These are phyloP conservation scores for Botryococcus braunii DNA, from an alignment of 163 green algal species.

Conservation along the genomic window DNA sequence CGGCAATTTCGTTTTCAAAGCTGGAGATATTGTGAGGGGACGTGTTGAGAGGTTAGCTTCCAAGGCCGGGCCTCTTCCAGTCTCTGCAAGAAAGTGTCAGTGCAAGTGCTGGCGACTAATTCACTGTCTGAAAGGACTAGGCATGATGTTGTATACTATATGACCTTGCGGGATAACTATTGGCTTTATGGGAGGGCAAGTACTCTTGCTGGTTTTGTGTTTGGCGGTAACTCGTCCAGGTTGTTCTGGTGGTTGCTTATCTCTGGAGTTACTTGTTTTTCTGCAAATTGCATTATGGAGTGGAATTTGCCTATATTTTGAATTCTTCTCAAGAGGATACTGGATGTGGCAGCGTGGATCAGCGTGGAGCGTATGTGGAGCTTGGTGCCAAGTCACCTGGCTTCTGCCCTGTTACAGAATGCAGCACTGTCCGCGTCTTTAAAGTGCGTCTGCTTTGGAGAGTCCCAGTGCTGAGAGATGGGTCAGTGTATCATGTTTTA, in stretches of 20 bases:
- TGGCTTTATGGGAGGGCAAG: no score
- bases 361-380: conserved; percentile 84
- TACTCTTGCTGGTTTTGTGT: not conserved
- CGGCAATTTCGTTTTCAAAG: conserved; percentile 25
- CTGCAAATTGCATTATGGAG: not conserved
- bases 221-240: not conserved
- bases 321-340: not conserved
- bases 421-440: conserved; percentile 61
- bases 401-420: conserved; percentile 71
- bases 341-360: conserved; percentile 54
- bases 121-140: no score
- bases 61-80: not conserved
- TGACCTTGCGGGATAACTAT: no score
- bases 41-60: not conserved
- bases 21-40: conserved; percentile 50
- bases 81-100: not conserved
- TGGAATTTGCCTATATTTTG: not conserved
- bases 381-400: conserved; percentile 84
- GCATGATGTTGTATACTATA: no score
- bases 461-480: conserved; percentile 2
- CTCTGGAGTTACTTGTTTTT: not conserved
- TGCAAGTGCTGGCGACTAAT: no score
- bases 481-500: not conserved
- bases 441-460: conserved; percentile 31
- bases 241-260: not conserved